Evolutionary conservation across 352 stramenopile genomes (phyloP).

Genomic region (Phytophthora parvispora): DNA sequence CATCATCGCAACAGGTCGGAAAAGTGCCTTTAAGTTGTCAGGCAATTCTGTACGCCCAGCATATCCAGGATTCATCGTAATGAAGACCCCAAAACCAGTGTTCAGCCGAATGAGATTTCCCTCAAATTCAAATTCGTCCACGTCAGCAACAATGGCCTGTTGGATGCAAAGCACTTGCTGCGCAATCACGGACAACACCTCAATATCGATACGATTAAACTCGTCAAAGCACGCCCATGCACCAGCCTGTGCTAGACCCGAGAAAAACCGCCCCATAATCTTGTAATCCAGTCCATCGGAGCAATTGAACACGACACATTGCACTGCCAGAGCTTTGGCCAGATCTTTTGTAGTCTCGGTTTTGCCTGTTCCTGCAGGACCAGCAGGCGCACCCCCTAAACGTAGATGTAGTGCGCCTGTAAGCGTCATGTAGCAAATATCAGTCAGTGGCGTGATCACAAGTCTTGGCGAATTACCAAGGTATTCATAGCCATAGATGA

Average conservation of each 20-base stretch:
- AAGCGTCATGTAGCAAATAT: conserved; percentile 96
- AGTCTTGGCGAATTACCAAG: conserved; percentile 85
- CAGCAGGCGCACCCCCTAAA: conserved; percentile 93
- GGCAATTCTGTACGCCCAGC: conserved; percentile 93
- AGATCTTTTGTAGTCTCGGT: conserved; percentile 97
- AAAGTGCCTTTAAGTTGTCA: conserved; percentile 96
- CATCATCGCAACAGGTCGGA: conserved; percentile 96
- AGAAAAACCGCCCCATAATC: conserved; percentile 98
- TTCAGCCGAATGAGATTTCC: conserved; percentile 94
- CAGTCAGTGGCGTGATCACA: conserved; percentile 87
- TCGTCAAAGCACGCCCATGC: conserved; percentile 98
- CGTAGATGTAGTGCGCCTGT: conserved; percentile 95
- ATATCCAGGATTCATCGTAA: conserved; percentile 97
- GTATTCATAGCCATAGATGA: conserved; percentile 91
- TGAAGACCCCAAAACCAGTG: conserved; percentile 95
- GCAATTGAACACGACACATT: conserved; percentile 98
- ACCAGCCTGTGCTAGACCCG: conserved; percentile 92
- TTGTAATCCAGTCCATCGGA: conserved; percentile 97
- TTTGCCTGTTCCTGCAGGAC: conserved; percentile 95
- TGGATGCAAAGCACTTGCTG: conserved; percentile 97
- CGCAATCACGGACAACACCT: conserved; percentile 97
- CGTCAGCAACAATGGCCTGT: conserved; percentile 93
- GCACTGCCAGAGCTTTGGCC: conserved; percentile 94
- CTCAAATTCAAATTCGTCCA: conserved; percentile 95
- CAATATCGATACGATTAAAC: conserved; percentile 98